phyloP scores from a whole-genome alignment of 495 filamentous ascomycete species.

The Schizothecium vesticola region DNA sequence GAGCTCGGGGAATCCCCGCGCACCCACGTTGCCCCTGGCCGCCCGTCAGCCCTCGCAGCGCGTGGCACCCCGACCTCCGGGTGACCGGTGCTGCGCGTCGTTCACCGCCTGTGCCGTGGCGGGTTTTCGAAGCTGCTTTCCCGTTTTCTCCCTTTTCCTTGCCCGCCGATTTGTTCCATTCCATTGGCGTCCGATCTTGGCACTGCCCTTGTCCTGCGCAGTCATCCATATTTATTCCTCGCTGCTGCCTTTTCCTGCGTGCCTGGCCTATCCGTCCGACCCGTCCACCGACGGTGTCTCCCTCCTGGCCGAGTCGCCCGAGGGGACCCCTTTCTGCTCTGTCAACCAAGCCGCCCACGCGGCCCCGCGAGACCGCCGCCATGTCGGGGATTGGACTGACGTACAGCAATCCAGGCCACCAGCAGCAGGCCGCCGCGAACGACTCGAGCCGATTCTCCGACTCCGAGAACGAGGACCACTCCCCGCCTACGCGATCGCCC shows the following conservation, averaged over 20 bases:
- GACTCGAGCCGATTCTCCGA: slow-evolving; percentile 32
- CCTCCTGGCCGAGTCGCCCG: slow-evolving; percentile 1
- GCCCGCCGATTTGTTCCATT: slow-evolving; percentile 2
- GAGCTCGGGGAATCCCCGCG: slow-evolving; percentile 3
- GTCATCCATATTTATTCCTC: background rate
- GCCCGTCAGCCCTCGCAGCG: slow-evolving; percentile 18
- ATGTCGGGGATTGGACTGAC: slow-evolving; percentile 34
- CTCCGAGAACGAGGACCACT: slow-evolving; percentile 36
- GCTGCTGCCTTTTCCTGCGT: background rate
- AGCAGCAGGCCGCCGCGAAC: slow-evolving; percentile 18
- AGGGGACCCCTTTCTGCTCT: background rate
- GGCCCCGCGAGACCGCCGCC: slow-evolving; percentile 13
- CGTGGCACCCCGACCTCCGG: slow-evolving; percentile 13
- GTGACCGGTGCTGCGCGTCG: slow-evolving; percentile 14
- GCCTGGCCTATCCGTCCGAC: background rate
- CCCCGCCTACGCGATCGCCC: slow-evolving; percentile 29
- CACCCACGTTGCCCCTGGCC: slow-evolving; percentile 13
- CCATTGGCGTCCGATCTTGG: background rate
- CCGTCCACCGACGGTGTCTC: background rate
- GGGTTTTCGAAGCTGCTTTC: slow-evolving; percentile 11
- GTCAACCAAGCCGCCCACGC: slow-evolving; percentile 6
- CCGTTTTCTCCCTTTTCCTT: slow-evolving; percentile 10
- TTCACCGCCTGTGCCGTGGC: slow-evolving; percentile 21
- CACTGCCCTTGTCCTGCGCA: background rate
- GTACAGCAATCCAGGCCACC: slow-evolving; percentile 23